A percentile compares a stretch with the other conserved stretches of the same genome.
phyloP scores from a whole-genome alignment of 306 rosid genomes.

The Carpinus viminea region DNA sequence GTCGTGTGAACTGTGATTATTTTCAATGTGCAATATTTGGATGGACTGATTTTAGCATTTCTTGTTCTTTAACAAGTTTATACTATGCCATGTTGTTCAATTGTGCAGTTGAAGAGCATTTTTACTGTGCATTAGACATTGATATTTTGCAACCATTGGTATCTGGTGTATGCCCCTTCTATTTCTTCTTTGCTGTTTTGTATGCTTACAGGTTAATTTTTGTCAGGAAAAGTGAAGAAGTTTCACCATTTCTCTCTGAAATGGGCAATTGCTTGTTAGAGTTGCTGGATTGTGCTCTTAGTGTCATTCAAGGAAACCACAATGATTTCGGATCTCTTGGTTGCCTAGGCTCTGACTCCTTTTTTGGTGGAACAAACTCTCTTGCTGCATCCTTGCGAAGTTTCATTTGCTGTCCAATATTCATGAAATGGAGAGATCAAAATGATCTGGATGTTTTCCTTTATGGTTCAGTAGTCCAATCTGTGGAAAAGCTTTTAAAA shows the following conservation, averaged over 20 bases:
- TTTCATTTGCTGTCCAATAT: constrained; percentile 68
- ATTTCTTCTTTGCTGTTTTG: constrained; percentile 10
- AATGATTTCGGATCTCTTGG: constrained; percentile 38
- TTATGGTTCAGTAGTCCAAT: constrained; percentile 48
- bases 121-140: not conserved
- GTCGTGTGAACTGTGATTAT: constrained; percentile 3
- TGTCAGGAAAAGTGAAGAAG: constrained; percentile 57
- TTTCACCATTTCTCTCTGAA: constrained; percentile 52
- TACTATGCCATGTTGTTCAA: constrained; percentile 9
- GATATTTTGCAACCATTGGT: constrained; percentile 9
- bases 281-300: constrained; percentile 56
- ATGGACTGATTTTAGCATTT: not conserved
- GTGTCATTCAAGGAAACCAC: constrained; percentile 50
- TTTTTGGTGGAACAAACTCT: constrained; percentile 44
- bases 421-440: constrained; percentile 43
- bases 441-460: constrained; percentile 41
- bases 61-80: not conserved
- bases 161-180: constrained; percentile 13
- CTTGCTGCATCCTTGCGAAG: constrained; percentile 53
- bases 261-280: constrained; percentile 53
- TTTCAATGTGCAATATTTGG: not conserved
- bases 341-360: constrained; percentile 52
- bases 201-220: constrained; percentile 19
- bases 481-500: constrained; percentile 61
- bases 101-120: constrained; percentile 1